These are phyloP conservation scores for Cetradonia linearis DNA, from an alignment of 495 filamentous ascomycete genomes.

Conservation along the genomic window DNA sequence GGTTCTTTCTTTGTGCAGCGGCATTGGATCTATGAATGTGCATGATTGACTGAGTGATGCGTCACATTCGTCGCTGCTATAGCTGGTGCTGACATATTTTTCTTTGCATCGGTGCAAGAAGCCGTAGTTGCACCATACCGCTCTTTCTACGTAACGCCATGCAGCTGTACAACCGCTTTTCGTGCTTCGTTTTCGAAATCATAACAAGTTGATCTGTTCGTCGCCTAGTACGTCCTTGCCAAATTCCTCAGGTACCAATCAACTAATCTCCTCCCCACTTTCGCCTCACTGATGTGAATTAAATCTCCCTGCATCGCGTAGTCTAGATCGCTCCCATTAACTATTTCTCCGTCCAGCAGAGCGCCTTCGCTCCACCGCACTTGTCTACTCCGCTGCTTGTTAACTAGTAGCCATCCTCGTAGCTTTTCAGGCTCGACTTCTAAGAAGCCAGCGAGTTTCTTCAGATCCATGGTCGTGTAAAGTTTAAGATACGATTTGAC, in stretches of 20 bases:
- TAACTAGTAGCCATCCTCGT: conserved; percentile 80
- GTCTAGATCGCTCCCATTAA: conserved; percentile 85
- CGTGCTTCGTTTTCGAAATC: neutral
- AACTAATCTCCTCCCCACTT: conserved; percentile 90
- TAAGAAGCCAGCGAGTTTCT: conserved; percentile 94
- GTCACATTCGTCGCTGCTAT: conserved; percentile 1
- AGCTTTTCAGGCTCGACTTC: conserved; percentile 90
- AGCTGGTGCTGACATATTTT: neutral
- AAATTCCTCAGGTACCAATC: conserved; percentile 99
- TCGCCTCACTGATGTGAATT: conserved; percentile 97
- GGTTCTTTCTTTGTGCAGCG: neutral
- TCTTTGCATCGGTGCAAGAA: neutral
- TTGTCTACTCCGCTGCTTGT: conserved; percentile 97
- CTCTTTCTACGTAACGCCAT: neutral
- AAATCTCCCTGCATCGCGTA: conserved; percentile 95
- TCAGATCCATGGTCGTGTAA: conserved; percentile 98
- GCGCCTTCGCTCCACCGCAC: conserved; percentile 86
- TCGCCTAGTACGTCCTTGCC: conserved; percentile 66
- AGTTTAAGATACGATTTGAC: conserved; percentile 97
- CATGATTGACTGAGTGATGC: neutral
- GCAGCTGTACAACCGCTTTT: neutral
- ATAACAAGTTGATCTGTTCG: neutral
- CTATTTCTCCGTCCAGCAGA: conserved; percentile 81
- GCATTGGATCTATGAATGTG: neutral
- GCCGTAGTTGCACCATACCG: neutral